These are phyloP conservation scores for Suillus luteus DNA, from an alignment of 768 basidiomycete genomes.

Conservation along the genomic window DNA sequence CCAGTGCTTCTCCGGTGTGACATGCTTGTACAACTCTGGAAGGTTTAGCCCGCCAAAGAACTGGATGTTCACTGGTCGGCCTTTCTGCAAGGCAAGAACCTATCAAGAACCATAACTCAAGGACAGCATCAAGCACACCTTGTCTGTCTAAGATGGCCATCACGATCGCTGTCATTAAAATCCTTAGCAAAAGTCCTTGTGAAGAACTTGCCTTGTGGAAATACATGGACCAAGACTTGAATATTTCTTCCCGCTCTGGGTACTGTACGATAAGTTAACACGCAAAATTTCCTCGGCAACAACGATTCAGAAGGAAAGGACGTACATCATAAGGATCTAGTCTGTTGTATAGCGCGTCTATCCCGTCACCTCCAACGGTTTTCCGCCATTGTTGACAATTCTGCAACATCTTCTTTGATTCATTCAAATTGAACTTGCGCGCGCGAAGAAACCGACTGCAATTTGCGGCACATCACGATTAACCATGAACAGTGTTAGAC, in stretches of 20 bases:
- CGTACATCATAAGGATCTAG: constrained; percentile 75
- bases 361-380: constrained; percentile 62
- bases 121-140: constrained; percentile 42
- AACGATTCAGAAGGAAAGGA: constrained; percentile 12
- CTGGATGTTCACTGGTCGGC: constrained; percentile 72
- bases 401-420: constrained; percentile 64
- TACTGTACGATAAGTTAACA: constrained; percentile 44
- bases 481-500: constrained; percentile 5
- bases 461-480: constrained; percentile 5
- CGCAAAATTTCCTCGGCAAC: not conserved
- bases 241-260: constrained; percentile 66
- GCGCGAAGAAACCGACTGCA: constrained; percentile 76
- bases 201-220: constrained; percentile 63
- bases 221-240: constrained; percentile 77
- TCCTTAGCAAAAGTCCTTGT: not conserved
- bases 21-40: constrained; percentile 53
- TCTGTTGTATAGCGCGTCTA: constrained; percentile 60
- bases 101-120: not conserved
- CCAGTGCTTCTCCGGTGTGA: constrained; percentile 64
- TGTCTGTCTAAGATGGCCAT: constrained; percentile 54
- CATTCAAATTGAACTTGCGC: constrained; percentile 59
- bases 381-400: constrained; percentile 71
- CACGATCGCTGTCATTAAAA: not conserved
- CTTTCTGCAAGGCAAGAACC: constrained; percentile 45
- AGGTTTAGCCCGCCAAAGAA: constrained; percentile 62